These are phyloP conservation scores for Ogataea trehalophila DNA, from an alignment of 805 yeast genomes.

Conservation along the genomic window DNA sequence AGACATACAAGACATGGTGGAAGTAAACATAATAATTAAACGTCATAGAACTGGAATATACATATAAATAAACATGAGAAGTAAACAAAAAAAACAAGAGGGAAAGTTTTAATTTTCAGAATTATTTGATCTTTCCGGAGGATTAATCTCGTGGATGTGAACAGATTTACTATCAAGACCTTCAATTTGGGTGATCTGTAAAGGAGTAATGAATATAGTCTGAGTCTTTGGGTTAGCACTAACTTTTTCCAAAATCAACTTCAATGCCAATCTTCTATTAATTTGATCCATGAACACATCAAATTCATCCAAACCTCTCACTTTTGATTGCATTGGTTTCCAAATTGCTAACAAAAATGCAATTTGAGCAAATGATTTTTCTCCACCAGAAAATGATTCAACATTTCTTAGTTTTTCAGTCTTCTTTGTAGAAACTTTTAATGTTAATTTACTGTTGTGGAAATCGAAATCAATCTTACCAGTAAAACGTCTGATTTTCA, in stretches of 20 bases:
- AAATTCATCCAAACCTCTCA: slow-evolving; percentile 91
- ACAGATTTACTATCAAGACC: slow-evolving; percentile 50
- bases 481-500: slow-evolving; percentile 63
- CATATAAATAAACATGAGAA: too few relatives aligned
- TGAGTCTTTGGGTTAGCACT: slow-evolving; percentile 65
- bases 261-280: slow-evolving; percentile 75
- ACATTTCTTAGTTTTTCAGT: slow-evolving; percentile 61
- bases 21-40: too few relatives aligned
- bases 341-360: slow-evolving; percentile 85
- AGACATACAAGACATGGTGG: too few relatives aligned
- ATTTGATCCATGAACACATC: slow-evolving; percentile 98
- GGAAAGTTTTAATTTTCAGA: neutral
- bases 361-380: slow-evolving; percentile 89
- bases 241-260: slow-evolving; percentile 65
- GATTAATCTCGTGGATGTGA: slow-evolving; percentile 55
- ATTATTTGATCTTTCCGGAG: slow-evolving; percentile 28
- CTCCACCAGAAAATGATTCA: slow-evolving; percentile 92
- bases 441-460: slow-evolving; percentile 42
- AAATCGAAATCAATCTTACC: slow-evolving; percentile 70
- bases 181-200: slow-evolving; percentile 74
- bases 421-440: slow-evolving; percentile 58
- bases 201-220: slow-evolving; percentile 91
- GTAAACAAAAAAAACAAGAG: too few relatives aligned
- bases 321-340: slow-evolving; percentile 84
- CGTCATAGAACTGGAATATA: too few relatives aligned